Evolutionary conservation across 2,329 filamentous ascomycete species (phyloP).

Genomic region (Esteya vermicola): DNA sequence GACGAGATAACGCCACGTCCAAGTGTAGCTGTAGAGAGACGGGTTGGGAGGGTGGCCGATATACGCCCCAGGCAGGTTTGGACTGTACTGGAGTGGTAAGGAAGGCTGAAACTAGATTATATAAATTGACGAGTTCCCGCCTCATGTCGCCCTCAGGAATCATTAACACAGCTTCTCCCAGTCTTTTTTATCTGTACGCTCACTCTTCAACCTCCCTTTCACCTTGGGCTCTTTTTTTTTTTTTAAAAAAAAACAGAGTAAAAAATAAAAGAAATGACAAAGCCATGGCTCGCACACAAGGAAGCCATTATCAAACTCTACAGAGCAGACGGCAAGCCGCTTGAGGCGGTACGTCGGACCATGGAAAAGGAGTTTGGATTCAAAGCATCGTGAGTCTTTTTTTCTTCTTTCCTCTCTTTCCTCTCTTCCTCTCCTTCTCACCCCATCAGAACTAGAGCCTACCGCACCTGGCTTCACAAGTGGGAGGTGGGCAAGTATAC

Average conservation of each 20-base stretch:
- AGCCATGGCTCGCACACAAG: conserved; percentile 1
- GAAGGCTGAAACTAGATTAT: too few species aligned
- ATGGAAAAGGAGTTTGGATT: background rate
- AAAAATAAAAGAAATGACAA: conserved; percentile 1
- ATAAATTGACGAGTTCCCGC: too few species aligned
- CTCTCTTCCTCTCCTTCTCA: background rate
- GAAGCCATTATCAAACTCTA: conserved; percentile 24
- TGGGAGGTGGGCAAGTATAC: conserved; percentile 35
- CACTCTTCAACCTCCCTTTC: too few species aligned
- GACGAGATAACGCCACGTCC: too few species aligned
- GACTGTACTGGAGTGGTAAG: too few species aligned
- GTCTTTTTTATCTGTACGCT: background rate
- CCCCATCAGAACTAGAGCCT: conserved; percentile 22
- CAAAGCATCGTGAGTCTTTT: conserved; percentile 22
- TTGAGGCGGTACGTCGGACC: conserved; percentile 22
- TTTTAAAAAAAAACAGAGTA: too few species aligned
- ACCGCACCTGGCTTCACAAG: conserved; percentile 30
- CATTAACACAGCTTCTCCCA: too few species aligned
- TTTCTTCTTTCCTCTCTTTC: background rate
- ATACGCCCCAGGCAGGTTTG: too few species aligned
- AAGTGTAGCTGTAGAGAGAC: too few species aligned
- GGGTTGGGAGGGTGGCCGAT: too few species aligned
- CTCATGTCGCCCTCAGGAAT: too few species aligned
- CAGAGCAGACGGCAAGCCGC: conserved; percentile 22
- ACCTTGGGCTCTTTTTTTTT: too few species aligned